Percentiles rank a stretch among this genome's conserved stretches.
Conservation (phyloP, 2,329 filamentous ascomycete species). For the Blumeria hordei region DNA sequence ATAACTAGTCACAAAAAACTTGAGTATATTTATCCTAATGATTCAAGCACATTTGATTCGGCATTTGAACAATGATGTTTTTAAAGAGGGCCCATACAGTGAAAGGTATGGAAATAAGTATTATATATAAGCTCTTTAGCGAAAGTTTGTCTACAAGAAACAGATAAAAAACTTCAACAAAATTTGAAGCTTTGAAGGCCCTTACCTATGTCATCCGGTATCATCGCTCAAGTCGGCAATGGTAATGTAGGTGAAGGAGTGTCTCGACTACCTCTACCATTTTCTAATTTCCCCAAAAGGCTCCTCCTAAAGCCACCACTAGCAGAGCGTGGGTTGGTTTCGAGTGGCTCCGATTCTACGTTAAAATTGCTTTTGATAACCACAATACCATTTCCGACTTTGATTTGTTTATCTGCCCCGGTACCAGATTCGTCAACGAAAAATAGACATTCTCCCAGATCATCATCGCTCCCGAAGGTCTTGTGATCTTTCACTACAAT, state of each 20-base stretch:
- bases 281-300: constrained; percentile 27
- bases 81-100: neutral
- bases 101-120: neutral
- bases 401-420: constrained; percentile 46
- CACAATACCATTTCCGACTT: constrained; percentile 48
- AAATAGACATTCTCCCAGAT: constrained; percentile 67
- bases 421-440: constrained; percentile 63
- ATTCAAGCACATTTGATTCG: neutral
- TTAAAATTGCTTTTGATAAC: constrained; percentile 51
- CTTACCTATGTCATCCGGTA: too few species aligned
- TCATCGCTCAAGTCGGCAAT: too few species aligned
- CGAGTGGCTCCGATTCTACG: constrained; percentile 19
- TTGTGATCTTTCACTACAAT: constrained; percentile 67
- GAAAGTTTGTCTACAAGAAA: neutral
- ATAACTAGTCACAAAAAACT: too few species aligned
- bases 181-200: too few species aligned
- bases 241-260: constrained; percentile 13
- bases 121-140: neutral
- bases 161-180: too few species aligned
- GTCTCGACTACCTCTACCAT: constrained; percentile 19
- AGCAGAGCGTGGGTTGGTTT: constrained; percentile 20
- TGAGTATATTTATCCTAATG: too few species aligned
- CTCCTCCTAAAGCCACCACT: constrained; percentile 22
- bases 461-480: constrained; percentile 61
- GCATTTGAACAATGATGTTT: neutral